These are phyloP conservation scores for Rhodotorula sp. DNA, from an alignment of 1,284 basidiomycete species.

Conservation along the genomic window DNA sequence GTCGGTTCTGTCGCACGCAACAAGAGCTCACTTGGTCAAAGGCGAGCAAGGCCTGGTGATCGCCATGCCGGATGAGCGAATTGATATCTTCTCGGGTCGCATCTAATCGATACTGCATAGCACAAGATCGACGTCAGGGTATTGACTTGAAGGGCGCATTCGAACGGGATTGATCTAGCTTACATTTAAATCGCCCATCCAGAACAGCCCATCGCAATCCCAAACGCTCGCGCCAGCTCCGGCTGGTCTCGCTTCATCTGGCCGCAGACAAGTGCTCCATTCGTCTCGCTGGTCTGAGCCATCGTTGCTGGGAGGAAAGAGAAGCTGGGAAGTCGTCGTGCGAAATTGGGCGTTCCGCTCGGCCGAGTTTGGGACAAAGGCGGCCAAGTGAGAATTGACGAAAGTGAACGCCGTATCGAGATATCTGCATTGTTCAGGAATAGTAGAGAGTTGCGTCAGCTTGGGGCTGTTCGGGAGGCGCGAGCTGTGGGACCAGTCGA, in stretches of 20 bases:
- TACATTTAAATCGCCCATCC: slow-evolving; percentile 56
- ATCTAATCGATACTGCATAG: slow-evolving; percentile 81
- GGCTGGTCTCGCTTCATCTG: neutral
- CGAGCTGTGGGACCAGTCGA: neutral
- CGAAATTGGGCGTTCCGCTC: slow-evolving; percentile 82
- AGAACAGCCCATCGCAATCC: slow-evolving; percentile 59
- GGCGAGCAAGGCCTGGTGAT: slow-evolving; percentile 62
- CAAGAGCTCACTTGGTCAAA: slow-evolving; percentile 61
- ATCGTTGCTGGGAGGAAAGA: slow-evolving; percentile 56
- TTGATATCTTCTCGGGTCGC: slow-evolving; percentile 78
- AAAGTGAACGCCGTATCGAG: slow-evolving; percentile 90
- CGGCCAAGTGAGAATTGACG: slow-evolving; percentile 94
- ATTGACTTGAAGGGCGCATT: neutral
- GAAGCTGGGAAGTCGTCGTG: slow-evolving; percentile 71
- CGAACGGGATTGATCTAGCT: too few relatives aligned
- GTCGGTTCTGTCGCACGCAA: neutral
- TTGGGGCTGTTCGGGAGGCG: neutral
- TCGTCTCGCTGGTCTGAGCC: slow-evolving; percentile 1
- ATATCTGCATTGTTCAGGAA: slow-evolving; percentile 63
- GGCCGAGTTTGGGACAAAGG: slow-evolving; percentile 80
- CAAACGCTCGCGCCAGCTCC: slow-evolving; percentile 10
- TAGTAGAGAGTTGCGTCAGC: neutral
- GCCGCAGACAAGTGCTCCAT: slow-evolving; percentile 26
- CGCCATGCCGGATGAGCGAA: slow-evolving; percentile 62
- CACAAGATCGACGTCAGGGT: neutral